Base-by-base conservation (phyloP, 345 rosid genomes). In the Boechera retrofracta region DNA sequence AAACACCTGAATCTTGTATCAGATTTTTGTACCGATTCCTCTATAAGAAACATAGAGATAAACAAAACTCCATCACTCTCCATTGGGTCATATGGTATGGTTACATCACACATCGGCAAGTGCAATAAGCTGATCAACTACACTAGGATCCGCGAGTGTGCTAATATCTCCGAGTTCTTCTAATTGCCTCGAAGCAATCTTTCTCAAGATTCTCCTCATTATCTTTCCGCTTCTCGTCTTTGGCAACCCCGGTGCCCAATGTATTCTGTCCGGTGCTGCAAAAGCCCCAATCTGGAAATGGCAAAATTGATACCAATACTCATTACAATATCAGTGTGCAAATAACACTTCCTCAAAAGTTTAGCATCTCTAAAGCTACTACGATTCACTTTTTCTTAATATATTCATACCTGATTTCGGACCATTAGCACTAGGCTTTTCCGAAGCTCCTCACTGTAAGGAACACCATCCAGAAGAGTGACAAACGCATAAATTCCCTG, bases 151-250 rank as follows among this genome's bases (percentile, higher is more conserved):
- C 0, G 98, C 98, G 4, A 90, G 94, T 8, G 98, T 94, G 88
- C 98, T 92, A 0, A 82, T 90, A 91, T 94, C 98, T 26, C 98
- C 96, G 7, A 92, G 91, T 79, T 95, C 97, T 68, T 90, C 94
- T 47, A 89, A 71, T 76, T 92, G 97, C 87, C 80, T 83, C 0
- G 99, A 79, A 42, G 99, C 99, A 56, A 94, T 92, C 86, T 94
- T 94, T 85, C 97, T 82, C 71, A 92, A 82, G 79, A 94, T 88
- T 81, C 99, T 89, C 69, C 99, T 82, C 99, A 94, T 94, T 79
- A 94, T 94, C 88, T 94, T 94, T 57, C 99, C 99, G 67, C 99
- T 95, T 81, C 97, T 89, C 2, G 99, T 95, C 82, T 95, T 95
- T 16, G 99, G 99, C 72, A 95, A 87, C 18, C 90, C 89, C 0